Percentiles rank a stretch among this genome's conserved stretches.
phyloP scores from a whole-genome alignment of 108 stramenopile species.

The Cyclostephanos invisitatus region DNA sequence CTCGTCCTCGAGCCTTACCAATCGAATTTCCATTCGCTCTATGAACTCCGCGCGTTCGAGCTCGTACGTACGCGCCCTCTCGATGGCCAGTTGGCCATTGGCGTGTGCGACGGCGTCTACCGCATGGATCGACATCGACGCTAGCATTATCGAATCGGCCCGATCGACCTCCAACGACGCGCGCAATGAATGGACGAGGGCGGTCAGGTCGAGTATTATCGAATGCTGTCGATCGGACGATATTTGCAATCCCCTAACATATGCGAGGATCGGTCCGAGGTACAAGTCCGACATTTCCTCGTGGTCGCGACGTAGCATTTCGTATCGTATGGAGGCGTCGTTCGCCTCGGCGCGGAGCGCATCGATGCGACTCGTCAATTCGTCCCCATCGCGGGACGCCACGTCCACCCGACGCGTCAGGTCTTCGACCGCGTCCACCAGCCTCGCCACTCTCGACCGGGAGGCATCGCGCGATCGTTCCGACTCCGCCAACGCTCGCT shows the following conservation, averaged over 20 bases:
- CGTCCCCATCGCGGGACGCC: constrained; percentile 13
- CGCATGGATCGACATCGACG: constrained; percentile 8
- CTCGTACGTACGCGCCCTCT: constrained; percentile 10
- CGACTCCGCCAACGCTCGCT: constrained; percentile 9
- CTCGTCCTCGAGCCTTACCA: constrained; percentile 35
- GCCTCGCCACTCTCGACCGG: constrained; percentile 3
- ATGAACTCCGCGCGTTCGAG: constrained; percentile 17
- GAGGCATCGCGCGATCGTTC: not conserved
- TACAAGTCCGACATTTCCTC: constrained; percentile 12
- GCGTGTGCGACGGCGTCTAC: constrained; percentile 26
- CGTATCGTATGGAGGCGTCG: not conserved
- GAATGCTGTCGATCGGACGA: constrained; percentile 31
- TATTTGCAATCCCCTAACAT: constrained; percentile 13
- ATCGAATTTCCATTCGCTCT: constrained; percentile 20
- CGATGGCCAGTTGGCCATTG: constrained; percentile 10
- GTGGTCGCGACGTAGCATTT: constrained; percentile 13
- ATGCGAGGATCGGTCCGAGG: constrained; percentile 23
- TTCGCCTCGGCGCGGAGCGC: not conserved
- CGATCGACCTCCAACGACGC: constrained; percentile 20
- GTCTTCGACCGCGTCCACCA: constrained; percentile 17
- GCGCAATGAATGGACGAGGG: constrained; percentile 27
- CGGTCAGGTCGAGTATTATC: constrained; percentile 34
- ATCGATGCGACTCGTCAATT: not conserved
- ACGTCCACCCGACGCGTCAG: constrained; percentile 13
- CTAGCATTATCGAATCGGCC: constrained; percentile 7